Evolutionary conservation across 495 filamentous ascomycete species (phyloP), one percentile per base, ranked within the genome.

Genomic region (Darksidea phi): DNA sequence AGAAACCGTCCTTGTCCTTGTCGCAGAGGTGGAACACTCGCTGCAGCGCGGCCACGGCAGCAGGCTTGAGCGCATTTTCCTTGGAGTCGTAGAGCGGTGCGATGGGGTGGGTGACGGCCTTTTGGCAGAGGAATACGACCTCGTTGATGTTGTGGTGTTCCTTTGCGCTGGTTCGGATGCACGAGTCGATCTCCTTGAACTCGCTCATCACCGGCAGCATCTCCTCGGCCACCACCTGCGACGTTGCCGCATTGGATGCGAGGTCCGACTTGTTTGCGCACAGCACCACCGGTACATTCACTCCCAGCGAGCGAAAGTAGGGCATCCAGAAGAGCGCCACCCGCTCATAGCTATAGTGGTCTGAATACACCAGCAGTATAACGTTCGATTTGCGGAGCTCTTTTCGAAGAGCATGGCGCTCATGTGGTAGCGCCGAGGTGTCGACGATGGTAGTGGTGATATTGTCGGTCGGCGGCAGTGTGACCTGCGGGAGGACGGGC

Each of bases 141-240:
- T 98, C 93, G 67, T 96, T 95, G 61, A 97, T 87, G 75, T 98
- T 98, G 57, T 88, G 86, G 67, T 96, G 89, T 70, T 98, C 92
- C 63, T 91, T 85, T 21, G 95, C 94, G 72, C 93, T 97, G 0
- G 92, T 90, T 48, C 94, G 84, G 71, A 98, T 96, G 73, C 94
- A 97, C 1, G 91, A 95, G 68, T 98, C 94, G 48, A 98, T 96
- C 74, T 98, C 94, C 58, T 96, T 94, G 79, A 97, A 98, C 73
- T 98, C 94, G 43, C 88, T 84, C 94, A 98, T 97, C 64, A 97
- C 86, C 2, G 94, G 95, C 50, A 98, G 78, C 95, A 98, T 98
- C 77, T 98, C 94, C 70, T 97, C 92, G 68, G 93, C 88, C 11
- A 95, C 81, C 12, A 96, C 88, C 71, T 95, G 88, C 0, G 88